phyloP scores from a whole-genome alignment of 345 rosid genomes.

The Cardamine occulta region DNA sequence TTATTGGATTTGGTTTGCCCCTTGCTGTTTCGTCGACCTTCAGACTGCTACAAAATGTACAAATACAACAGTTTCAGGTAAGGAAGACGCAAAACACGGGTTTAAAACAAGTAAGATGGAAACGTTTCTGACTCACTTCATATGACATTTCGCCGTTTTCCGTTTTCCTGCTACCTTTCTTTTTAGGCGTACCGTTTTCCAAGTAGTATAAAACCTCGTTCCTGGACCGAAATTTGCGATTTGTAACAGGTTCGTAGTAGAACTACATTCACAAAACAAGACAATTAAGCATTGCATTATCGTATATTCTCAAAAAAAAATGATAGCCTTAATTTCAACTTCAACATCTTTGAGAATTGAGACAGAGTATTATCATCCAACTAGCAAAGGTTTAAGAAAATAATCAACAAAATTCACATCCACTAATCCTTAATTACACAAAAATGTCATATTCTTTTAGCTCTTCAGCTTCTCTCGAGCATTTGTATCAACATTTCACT shows the following conservation, averaged over 20 bases:
- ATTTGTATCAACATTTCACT: not conserved
- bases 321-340: not conserved
- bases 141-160: conserved; percentile 34
- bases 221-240: conserved; percentile 47
- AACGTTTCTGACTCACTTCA: conserved; percentile 45
- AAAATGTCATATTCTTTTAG: not conserved
- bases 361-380: not conserved
- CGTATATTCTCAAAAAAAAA: not conserved
- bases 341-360: not conserved
- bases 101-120: not conserved
- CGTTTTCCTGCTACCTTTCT: conserved; percentile 21
- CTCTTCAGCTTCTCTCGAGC: no score
- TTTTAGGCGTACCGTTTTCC: conserved; percentile 40
- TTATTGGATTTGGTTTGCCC: conserved; percentile 14
- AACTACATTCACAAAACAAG: conserved; percentile 36
- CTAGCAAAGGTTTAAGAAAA: not conserved
- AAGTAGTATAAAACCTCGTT: conserved; percentile 45
- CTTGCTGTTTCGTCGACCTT: conserved; percentile 40
- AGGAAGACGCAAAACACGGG: conserved; percentile 6
- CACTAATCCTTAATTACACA: not conserved
- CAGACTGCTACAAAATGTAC: conserved; percentile 44
- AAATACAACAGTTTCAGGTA: not conserved
- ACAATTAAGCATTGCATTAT: not conserved
- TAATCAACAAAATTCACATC: not conserved
- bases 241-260: conserved; percentile 46